phyloP scores from a whole-genome alignment of 345 rosid genomes.

The Lumnitzera racemosa region DNA sequence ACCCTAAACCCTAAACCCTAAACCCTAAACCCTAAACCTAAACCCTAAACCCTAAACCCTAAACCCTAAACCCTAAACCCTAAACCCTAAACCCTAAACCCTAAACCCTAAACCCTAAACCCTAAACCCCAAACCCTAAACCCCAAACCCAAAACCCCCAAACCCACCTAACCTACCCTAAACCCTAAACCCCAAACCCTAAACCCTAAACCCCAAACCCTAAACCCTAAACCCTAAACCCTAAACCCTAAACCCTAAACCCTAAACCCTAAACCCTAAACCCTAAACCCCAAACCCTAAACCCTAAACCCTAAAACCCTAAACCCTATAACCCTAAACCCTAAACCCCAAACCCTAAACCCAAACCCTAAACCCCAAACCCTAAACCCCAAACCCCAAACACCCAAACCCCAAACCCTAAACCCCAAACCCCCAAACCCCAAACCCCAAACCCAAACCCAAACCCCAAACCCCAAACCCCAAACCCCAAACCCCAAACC shows the following conservation, averaged over 20 bases:
- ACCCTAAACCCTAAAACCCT: slow-evolving; percentile 6
- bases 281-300: slow-evolving; percentile 7
- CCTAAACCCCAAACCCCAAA: slow-evolving; percentile 5
- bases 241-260: neutral
- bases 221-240: neutral
- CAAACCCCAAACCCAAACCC: neutral
- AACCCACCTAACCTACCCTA: too few species aligned
- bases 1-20: slow-evolving; percentile 7
- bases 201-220: slow-evolving; percentile 7
- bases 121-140: slow-evolving; percentile 8
- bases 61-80: slow-evolving; percentile 7
- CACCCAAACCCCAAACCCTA: slow-evolving; percentile 1
- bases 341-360: slow-evolving; percentile 2
- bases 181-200: slow-evolving; percentile 6
- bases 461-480: slow-evolving; percentile 6
- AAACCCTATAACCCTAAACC: slow-evolving; percentile 5
- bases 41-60: slow-evolving; percentile 5
- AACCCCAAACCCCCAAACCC: neutral
- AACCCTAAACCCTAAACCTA: slow-evolving; percentile 7
- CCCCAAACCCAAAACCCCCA: slow-evolving; percentile 6
- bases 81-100: slow-evolving; percentile 8
- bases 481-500: slow-evolving; percentile 2
- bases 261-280: slow-evolving; percentile 8
- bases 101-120: slow-evolving; percentile 7
- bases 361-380: neutral